phyloP scores from a whole-genome alignment of 73 alveolate genomes.

The Breviolum minutum region DNA sequence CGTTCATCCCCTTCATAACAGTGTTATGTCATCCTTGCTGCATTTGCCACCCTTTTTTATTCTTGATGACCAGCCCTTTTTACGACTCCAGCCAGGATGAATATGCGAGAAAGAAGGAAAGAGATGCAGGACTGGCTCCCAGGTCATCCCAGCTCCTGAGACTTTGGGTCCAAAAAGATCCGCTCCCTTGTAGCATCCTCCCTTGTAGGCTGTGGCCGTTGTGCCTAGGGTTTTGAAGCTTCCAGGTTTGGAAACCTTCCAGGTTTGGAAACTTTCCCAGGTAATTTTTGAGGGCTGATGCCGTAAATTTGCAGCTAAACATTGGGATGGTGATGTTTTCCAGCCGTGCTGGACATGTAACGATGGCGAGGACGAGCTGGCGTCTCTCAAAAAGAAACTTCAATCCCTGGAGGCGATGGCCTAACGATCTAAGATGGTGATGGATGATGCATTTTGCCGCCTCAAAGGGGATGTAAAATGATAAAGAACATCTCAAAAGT shows the following conservation, averaged over 20 bases:
- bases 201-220: background rate
- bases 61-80: background rate
- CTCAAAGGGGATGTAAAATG: background rate
- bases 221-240: background rate
- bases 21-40: background rate
- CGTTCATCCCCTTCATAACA: background rate
- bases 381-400: conserved; percentile 13
- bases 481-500: background rate
- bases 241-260: too few species aligned
- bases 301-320: too few species aligned
- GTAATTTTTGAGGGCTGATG: too few species aligned
- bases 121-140: conserved; percentile 1
- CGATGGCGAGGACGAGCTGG: background rate
- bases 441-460: too few species aligned
- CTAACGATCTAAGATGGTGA: background rate
- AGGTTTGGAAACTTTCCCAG: too few species aligned
- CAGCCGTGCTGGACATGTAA: too few species aligned
- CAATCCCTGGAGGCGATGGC: background rate
- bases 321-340: too few species aligned
- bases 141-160: background rate
- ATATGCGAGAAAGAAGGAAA: conserved; percentile 39
- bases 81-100: background rate
- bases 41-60: background rate
- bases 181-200: background rate
- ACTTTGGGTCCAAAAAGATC: background rate